These are phyloP conservation scores for Schwanniomyces etchellsii DNA, from an alignment of 1,139 yeast genomes.

Conservation along the genomic window DNA sequence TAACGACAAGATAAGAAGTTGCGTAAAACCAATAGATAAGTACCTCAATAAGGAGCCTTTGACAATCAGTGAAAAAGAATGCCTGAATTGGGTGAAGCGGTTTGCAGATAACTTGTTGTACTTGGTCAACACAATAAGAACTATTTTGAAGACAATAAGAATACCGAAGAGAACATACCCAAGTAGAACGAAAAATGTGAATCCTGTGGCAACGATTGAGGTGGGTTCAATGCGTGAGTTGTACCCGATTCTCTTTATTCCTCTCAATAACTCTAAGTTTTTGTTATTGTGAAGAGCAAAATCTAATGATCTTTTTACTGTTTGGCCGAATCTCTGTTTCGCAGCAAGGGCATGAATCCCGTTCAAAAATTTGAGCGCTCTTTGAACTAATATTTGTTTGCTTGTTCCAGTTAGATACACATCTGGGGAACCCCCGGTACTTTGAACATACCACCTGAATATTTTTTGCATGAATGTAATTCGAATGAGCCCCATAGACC, in stretches of 20 bases:
- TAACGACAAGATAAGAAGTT: slow-evolving; percentile 58
- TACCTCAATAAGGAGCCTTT: slow-evolving; percentile 69
- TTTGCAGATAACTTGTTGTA: slow-evolving; percentile 42
- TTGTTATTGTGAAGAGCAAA: slow-evolving; percentile 29
- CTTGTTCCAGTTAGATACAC: slow-evolving; percentile 53
- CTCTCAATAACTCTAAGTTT: slow-evolving; percentile 61
- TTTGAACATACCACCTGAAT: slow-evolving; percentile 75
- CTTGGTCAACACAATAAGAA: slow-evolving; percentile 39
- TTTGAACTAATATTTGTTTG: slow-evolving; percentile 61
- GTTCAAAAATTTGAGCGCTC: slow-evolving; percentile 36
- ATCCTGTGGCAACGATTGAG: slow-evolving; percentile 68
- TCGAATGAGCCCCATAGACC: slow-evolving; percentile 81
- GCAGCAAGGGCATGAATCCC: slow-evolving; percentile 18
- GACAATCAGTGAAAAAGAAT: slow-evolving; percentile 48
- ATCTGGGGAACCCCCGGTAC: slow-evolving; percentile 73
- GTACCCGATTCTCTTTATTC: slow-evolving; percentile 69
- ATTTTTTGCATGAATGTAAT: slow-evolving; percentile 68
- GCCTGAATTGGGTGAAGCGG: slow-evolving; percentile 44
- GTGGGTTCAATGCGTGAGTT: slow-evolving; percentile 66
- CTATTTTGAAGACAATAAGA: slow-evolving; percentile 48
- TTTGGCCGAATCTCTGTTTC: slow-evolving; percentile 5
- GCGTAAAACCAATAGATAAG: slow-evolving; percentile 71
- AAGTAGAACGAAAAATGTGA: slow-evolving; percentile 65
- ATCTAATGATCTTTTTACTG: slow-evolving; percentile 22
- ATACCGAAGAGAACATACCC: slow-evolving; percentile 48